Evolutionary conservation across 1,284 basidiomycete species (phyloP).

Genomic region (Apiotrichum brassicae): DNA sequence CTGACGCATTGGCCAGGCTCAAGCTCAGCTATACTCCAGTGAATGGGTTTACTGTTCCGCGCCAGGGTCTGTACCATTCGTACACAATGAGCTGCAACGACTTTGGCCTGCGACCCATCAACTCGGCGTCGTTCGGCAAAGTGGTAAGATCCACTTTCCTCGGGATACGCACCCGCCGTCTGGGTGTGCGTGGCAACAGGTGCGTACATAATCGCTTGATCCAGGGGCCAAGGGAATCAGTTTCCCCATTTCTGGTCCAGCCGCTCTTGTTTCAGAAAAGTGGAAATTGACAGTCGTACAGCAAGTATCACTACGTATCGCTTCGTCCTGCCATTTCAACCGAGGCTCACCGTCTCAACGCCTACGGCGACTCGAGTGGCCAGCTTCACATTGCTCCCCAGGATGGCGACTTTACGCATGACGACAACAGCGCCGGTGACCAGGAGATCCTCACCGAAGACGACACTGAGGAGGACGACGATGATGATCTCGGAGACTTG

Average conservation of each 20-base stretch:
- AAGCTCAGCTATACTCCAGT: slow-evolving; percentile 31
- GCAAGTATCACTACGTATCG: slow-evolving; percentile 45
- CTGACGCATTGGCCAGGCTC: slow-evolving; percentile 29
- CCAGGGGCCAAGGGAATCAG: too few relatives aligned
- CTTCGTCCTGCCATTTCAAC: slow-evolving; percentile 77
- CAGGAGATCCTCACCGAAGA: slow-evolving; percentile 19
- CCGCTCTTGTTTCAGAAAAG: too few relatives aligned
- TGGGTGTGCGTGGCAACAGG: slow-evolving; percentile 81
- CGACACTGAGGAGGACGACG: slow-evolving; percentile 31
- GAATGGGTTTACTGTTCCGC: slow-evolving; percentile 50
- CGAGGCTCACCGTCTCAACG: slow-evolving; percentile 82
- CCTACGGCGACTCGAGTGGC: slow-evolving; percentile 57
- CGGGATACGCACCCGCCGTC: slow-evolving; percentile 82
- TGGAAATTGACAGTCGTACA: too few relatives aligned
- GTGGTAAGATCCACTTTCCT: slow-evolving; percentile 86
- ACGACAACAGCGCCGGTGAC: slow-evolving; percentile 8
- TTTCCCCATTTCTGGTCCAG: too few relatives aligned
- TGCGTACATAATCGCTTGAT: too few relatives aligned
- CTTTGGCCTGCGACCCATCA: slow-evolving; percentile 59
- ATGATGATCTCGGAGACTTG: slow-evolving; percentile 27
- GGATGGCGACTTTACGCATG: slow-evolving; percentile 15
- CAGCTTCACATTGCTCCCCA: slow-evolving; percentile 20
- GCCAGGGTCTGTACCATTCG: slow-evolving; percentile 86
- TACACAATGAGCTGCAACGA: slow-evolving; percentile 72
- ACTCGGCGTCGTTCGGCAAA: slow-evolving; percentile 88